Conservation (phyloP, 2,329 filamentous ascomycete species). For the Colletotrichum plurivorum region DNA sequence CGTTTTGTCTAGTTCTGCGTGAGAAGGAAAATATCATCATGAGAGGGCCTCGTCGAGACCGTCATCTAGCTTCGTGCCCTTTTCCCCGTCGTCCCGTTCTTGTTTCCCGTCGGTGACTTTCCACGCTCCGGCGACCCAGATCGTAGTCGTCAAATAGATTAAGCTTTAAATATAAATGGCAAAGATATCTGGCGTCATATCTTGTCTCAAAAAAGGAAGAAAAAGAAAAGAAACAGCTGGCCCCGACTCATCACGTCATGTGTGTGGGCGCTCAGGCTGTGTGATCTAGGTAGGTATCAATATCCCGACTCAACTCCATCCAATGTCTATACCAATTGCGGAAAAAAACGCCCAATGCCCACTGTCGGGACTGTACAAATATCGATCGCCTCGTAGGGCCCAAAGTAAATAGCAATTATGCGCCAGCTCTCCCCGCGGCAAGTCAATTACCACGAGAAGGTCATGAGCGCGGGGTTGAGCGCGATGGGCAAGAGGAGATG, state of each 20-base stretch:
- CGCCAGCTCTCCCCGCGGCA: conserved; percentile 9
- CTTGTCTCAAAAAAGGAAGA: background rate
- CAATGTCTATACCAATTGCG: conserved; percentile 35
- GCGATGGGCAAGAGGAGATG: conserved; percentile 81
- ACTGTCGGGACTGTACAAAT: conserved; percentile 30
- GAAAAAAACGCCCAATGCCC: conserved; percentile 33
- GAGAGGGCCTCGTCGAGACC: background rate
- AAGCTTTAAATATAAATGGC: conserved; percentile 22
- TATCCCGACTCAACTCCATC: conserved; percentile 33
- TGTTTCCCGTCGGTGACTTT: background rate
- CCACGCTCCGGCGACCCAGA: background rate
- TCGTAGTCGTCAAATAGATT: conserved; percentile 15
- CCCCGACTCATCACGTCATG: conserved; percentile 23
- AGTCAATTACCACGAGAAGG: conserved; percentile 76
- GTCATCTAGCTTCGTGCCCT: conserved; percentile 24
- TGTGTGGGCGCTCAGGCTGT: conserved; percentile 21
- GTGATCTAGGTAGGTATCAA: conserved; percentile 40
- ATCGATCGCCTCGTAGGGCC: conserved; percentile 25
- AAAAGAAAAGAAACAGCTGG: conserved; percentile 13
- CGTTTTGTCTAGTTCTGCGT: conserved; percentile 14
- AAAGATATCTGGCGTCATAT: conserved; percentile 19
- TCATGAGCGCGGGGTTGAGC: conserved; percentile 85
- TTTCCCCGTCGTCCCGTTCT: background rate
- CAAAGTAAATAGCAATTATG: conserved; percentile 19
- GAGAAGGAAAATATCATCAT: conserved; percentile 17